Conservation (phyloP, 225 moss, liverwort and hornwort genomes). For the Bryum argenteum region DNA sequence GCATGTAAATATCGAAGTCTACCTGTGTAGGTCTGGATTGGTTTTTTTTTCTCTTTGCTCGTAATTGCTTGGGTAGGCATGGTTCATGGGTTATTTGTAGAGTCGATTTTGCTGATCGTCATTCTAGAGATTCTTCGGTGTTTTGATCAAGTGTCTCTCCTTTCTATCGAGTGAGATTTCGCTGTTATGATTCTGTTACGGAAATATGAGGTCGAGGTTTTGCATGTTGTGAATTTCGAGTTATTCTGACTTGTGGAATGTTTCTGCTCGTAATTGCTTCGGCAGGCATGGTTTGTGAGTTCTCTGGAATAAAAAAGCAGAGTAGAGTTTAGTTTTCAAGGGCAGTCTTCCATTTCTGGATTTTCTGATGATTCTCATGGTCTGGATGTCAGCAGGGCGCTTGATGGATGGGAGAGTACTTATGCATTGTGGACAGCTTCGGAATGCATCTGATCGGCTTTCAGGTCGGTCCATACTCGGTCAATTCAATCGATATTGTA, state of each 20-base stretch:
- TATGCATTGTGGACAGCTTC: slow-evolving; percentile 2
- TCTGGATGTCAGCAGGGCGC: slow-evolving; percentile 22
- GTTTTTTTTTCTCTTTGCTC: not conserved
- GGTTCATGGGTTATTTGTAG: slow-evolving; percentile 3
- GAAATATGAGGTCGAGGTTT: too few species aligned
- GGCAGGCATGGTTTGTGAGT: slow-evolving; percentile 5
- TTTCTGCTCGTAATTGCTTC: too few species aligned
- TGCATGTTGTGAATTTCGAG: too few species aligned
- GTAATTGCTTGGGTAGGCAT: not conserved
- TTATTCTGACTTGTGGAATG: too few species aligned
- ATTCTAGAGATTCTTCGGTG: too few species aligned
- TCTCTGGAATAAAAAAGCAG: not conserved
- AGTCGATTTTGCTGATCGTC: not conserved
- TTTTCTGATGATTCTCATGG: slow-evolving; percentile 18
- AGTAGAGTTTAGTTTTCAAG: not conserved
- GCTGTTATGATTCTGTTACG: too few species aligned
- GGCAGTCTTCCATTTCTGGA: slow-evolving; percentile 20
- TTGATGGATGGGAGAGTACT: slow-evolving; percentile 29
- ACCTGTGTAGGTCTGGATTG: not conserved
- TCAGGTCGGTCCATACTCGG: slow-evolving; percentile 2
- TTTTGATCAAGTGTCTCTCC: too few species aligned
- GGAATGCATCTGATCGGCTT: slow-evolving; percentile 17
- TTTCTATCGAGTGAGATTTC: too few species aligned
- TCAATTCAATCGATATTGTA: slow-evolving; percentile 8
- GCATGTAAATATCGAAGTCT: too few species aligned